Percentiles rank a stretch among this genome's conserved stretches.
These are phyloP conservation scores for Fraxinus latifolia DNA, from an alignment of 305 asterid genomes.

Conservation along the genomic window DNA sequence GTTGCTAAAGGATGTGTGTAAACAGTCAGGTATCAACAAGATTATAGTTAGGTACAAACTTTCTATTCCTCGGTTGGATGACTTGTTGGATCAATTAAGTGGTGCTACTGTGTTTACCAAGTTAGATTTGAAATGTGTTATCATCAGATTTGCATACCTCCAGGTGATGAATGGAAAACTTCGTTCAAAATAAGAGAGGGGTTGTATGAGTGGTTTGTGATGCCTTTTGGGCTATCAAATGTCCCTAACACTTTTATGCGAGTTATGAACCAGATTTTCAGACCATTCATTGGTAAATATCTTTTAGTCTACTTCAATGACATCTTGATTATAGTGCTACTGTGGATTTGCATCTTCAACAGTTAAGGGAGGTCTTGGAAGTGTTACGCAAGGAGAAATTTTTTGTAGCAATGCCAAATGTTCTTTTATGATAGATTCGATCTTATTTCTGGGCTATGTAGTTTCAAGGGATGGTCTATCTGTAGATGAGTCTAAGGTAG, in stretches of 20 bases:
- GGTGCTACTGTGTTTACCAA: not conserved
- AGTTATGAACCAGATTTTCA: not conserved
- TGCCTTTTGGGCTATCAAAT: constrained; percentile 13
- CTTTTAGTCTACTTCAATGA: constrained; percentile 5
- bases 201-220: constrained; percentile 13
- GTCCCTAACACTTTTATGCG: constrained; percentile 11
- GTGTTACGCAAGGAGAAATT: not conserved
- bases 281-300: not conserved
- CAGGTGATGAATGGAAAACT: constrained; percentile 5
- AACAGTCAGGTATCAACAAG: not conserved
- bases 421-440: not conserved
- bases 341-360: not conserved
- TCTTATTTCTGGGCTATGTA: not conserved
- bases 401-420: not conserved
- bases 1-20: not conserved
- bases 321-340: not conserved
- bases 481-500: not conserved
- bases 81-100: not conserved
- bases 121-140: not conserved
- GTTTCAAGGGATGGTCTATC: not conserved
- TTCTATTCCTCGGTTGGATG: not conserved
- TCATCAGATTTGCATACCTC: constrained; percentile 1
- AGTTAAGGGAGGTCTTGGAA: not conserved
- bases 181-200: not conserved
- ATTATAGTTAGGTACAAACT: not conserved